Percentiles rank a stretch among this genome's conserved stretches.
phyloP scores from a whole-genome alignment of 805 yeast species.

The Yarrowia alimentaria region DNA sequence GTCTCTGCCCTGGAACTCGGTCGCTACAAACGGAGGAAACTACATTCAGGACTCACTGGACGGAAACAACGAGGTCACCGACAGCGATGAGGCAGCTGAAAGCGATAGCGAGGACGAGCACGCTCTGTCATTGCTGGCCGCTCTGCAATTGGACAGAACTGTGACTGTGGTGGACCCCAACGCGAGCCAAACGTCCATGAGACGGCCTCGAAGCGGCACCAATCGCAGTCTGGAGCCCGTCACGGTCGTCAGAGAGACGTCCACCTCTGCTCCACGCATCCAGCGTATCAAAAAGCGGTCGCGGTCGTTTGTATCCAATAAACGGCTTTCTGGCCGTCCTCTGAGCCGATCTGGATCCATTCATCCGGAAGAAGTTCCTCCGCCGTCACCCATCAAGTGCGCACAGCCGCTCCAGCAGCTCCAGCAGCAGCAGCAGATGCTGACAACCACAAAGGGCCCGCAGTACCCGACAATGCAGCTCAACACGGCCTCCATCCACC shows the following conservation, averaged over 20 bases:
- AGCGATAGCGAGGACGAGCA: slow-evolving; percentile 34
- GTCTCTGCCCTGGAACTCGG: slow-evolving; percentile 18
- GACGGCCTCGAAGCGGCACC: slow-evolving; percentile 34
- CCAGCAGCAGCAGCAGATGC: no score
- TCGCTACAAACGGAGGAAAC: slow-evolving; percentile 17
- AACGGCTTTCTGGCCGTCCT: slow-evolving; percentile 15
- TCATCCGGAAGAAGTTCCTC: slow-evolving; percentile 12
- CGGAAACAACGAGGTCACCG: slow-evolving; percentile 10
- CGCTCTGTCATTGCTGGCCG: slow-evolving; percentile 33
- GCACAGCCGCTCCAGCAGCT: no score
- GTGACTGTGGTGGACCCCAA: slow-evolving; percentile 8
- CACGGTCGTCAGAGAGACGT: slow-evolving; percentile 7
- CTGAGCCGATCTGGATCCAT: slow-evolving; percentile 16
- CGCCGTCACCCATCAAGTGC: slow-evolving; percentile 15
- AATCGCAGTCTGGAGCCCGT: slow-evolving; percentile 29
- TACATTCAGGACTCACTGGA: slow-evolving; percentile 21
- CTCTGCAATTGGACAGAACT: slow-evolving; percentile 28
- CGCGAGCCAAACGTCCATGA: slow-evolving; percentile 11
- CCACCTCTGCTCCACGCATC: slow-evolving; percentile 11
- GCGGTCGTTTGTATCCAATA: slow-evolving; percentile 14
- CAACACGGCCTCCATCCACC: slow-evolving; percentile 28
- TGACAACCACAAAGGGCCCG: no score
- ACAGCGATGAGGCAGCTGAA: slow-evolving; percentile 22
- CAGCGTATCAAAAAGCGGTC: slow-evolving; percentile 25
- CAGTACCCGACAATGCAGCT: slow-evolving; percentile 24